phyloP scores from a whole-genome alignment of 148 eudicot genomes.

The Fallopia convolvulus region DNA sequence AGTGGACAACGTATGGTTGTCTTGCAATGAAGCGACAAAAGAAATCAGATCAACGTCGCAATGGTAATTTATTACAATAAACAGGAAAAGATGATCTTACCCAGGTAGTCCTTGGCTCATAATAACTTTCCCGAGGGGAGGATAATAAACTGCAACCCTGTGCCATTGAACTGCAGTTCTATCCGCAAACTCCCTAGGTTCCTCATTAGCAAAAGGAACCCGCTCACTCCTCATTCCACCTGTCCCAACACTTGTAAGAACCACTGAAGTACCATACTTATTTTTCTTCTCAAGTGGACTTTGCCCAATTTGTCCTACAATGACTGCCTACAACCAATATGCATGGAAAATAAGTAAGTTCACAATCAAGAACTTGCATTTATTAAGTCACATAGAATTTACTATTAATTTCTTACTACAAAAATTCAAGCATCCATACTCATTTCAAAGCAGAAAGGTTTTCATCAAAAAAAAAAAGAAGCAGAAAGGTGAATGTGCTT shows the following conservation, averaged over 20 bases:
- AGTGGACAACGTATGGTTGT: neutral
- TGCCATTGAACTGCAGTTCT: slow-evolving; percentile 93
- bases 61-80: neutral
- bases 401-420: neutral
- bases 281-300: slow-evolving; percentile 65
- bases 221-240: slow-evolving; percentile 90
- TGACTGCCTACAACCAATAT: slow-evolving; percentile 45
- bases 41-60: neutral
- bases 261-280: slow-evolving; percentile 53
- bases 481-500: neutral
- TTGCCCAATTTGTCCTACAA: slow-evolving; percentile 88
- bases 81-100: slow-evolving; percentile 25
- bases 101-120: slow-evolving; percentile 63
- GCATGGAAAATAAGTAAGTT: neutral
- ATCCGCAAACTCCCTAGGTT: slow-evolving; percentile 80
- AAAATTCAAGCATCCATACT: neutral
- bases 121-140: slow-evolving; percentile 45
- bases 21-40: neutral
- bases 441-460: neutral
- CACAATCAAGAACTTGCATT: neutral
- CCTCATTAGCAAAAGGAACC: slow-evolving; percentile 71
- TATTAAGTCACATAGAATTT: neutral
- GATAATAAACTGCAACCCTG: slow-evolving; percentile 68
- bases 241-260: slow-evolving; percentile 62
- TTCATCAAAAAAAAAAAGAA: too few relatives aligned